phyloP scores from a whole-genome alignment of 2,329 filamentous ascomycete species.

The Ophiocordyceps camponoti-rufipedis region DNA sequence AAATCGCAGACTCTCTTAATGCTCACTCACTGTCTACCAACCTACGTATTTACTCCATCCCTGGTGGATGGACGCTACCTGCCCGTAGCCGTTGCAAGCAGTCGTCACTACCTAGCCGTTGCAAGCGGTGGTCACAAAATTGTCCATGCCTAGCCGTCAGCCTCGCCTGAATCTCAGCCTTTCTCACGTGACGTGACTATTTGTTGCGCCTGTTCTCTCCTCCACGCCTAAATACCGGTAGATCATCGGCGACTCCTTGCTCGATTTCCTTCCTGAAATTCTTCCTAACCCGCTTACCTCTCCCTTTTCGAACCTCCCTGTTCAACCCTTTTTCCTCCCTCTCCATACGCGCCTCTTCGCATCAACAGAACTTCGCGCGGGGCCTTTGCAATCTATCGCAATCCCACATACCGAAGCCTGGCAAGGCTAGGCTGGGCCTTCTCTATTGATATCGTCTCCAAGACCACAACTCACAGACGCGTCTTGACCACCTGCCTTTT shows the following conservation, averaged over 20 bases:
- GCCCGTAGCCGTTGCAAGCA: too few species aligned
- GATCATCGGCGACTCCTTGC: too few species aligned
- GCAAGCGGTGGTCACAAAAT: too few species aligned
- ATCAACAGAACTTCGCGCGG: background rate
- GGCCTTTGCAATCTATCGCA: background rate
- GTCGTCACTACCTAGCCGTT: too few species aligned
- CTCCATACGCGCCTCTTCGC: background rate
- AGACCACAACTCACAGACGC: background rate
- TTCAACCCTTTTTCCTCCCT: background rate
- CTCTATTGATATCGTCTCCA: background rate
- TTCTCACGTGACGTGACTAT: too few species aligned
- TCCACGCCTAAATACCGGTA: background rate
- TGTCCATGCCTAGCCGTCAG: too few species aligned
- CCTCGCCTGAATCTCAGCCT: too few species aligned
- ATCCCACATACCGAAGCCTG: conserved; percentile 1
- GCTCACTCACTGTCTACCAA: too few species aligned
- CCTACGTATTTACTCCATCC: too few species aligned
- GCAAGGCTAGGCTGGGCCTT: background rate
- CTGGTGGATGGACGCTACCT: too few species aligned
- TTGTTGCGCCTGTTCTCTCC: too few species aligned
- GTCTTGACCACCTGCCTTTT: background rate
- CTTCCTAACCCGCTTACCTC: background rate
- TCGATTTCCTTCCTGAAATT: background rate
- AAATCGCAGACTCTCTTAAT: too few species aligned
- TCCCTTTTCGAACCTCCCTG: background rate